Evolutionary conservation across 306 rosid genomes (phyloP), one percentile per base, ranked within the genome.

Genomic region (Lablab purpureus): DNA sequence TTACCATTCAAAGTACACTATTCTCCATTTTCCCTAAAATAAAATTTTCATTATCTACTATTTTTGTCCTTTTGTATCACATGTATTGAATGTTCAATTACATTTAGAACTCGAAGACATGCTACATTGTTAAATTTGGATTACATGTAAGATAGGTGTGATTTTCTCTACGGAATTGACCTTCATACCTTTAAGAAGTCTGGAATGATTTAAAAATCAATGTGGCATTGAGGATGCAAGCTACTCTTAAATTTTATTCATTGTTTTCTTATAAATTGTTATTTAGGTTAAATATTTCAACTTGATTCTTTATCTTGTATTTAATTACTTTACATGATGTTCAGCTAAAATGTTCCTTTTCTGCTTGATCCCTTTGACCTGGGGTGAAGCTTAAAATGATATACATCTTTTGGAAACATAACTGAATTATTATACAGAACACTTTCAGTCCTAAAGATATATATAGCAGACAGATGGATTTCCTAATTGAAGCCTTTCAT

Each of bases 391-490:
- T 25, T 80, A 37, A 72, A 40, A 18, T 63, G 3, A 21, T 51
- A 23, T 66, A 7, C 68, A 19, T 22, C 41, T 60, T 13, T 23
- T 40, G 14, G 14, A 47, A 75, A 30, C 30, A 25, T 59, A 3
- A 47, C 25, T 37, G 37, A 75, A 75, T 18, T 59, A 18, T 49
- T 47, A 12, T 68, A 46, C 60, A 40, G 13, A 51, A 79, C 64
- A 60, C n/a, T 67, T 34, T 51, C 60, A 50, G 75, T 65, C 73
- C 76, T 47, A 27, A 46, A 36, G 51, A n/a, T 47, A 19, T 47
- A 19, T 27, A 49, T 28, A 10, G 54, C 55, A 19, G 22, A 70
- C 47, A 66, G 80, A 78, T 73, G 15, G 41, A 52, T 65, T 78
- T 65, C 67, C 10, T 52, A 67, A 25, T 60, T 60, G 28, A 47